Percentiles rank a stretch among this genome's conserved stretches.
phyloP scores from a whole-genome alignment of 768 basidiomycete species.

The Leccinum incarnatum region DNA sequence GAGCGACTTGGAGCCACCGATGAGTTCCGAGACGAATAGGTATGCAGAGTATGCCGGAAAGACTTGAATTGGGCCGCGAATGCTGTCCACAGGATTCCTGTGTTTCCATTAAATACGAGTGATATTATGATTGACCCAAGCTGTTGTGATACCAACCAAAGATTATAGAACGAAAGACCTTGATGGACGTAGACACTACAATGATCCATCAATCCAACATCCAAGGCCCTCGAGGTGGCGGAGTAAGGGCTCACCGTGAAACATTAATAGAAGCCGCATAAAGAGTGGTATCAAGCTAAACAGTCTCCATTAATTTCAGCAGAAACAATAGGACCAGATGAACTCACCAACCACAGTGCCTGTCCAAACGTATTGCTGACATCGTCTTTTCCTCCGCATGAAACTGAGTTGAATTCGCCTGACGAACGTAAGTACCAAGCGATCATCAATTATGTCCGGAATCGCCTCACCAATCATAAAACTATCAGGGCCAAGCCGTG shows the following conservation, averaged over 20 bases:
- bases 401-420: constrained; percentile 58
- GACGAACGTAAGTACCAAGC: neutral
- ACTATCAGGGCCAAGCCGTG: constrained; percentile 45
- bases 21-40: constrained; percentile 47
- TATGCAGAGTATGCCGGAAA: constrained; percentile 56
- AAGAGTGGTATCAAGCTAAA: constrained; percentile 18
- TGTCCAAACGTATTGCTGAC: constrained; percentile 57
- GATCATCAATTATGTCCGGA: neutral
- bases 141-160: constrained; percentile 37
- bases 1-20: constrained; percentile 42
- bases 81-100: constrained; percentile 49
- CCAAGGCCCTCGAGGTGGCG: neutral
- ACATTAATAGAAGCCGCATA: constrained; percentile 41
- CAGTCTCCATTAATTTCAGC: neutral
- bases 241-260: constrained; percentile 35
- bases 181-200: constrained; percentile 51
- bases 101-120: neutral
- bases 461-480: constrained; percentile 43
- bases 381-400: constrained; percentile 47
- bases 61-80: constrained; percentile 47
- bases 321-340: neutral
- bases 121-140: neutral
- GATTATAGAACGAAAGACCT: constrained; percentile 44
- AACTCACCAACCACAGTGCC: constrained; percentile 49
- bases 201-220: neutral